Percentiles rank a stretch among this genome's conserved stretches.
Evolutionary conservation across 2,329 filamentous ascomycete genomes (phyloP).

Genomic region (Cladophialophora exuberans): DNA sequence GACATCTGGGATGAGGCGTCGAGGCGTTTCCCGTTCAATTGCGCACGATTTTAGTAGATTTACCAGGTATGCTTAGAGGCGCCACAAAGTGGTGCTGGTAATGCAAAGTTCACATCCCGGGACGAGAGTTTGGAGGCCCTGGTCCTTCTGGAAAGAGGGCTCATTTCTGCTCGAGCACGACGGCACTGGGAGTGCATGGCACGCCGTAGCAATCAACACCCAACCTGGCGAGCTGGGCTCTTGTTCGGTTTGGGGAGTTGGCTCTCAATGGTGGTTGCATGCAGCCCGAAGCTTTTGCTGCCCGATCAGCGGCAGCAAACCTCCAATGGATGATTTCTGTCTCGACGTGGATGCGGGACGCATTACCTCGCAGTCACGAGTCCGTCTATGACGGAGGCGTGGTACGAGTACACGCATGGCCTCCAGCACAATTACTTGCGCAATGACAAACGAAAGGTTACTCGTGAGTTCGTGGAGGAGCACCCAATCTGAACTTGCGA

Average conservation of each 20-base stretch:
- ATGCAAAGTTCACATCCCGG: constrained; percentile 11
- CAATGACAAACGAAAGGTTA: neutral
- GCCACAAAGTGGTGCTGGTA: constrained; percentile 16
- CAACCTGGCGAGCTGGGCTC: neutral
- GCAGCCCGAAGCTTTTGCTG: constrained; percentile 13
- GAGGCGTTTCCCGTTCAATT: constrained; percentile 15
- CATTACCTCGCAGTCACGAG: constrained; percentile 21
- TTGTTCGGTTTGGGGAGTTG: neutral
- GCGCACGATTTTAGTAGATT: constrained; percentile 15
- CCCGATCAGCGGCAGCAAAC: constrained; percentile 7
- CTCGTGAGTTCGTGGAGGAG: neutral
- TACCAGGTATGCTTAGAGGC: constrained; percentile 10
- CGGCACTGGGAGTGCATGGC: neutral
- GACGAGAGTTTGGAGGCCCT: constrained; percentile 8
- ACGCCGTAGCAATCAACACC: neutral
- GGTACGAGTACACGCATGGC: constrained; percentile 2
- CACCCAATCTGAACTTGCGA: constrained; percentile 10
- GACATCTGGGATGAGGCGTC: constrained; percentile 22
- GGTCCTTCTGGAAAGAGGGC: constrained; percentile 25
- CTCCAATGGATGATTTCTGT: constrained; percentile 10
- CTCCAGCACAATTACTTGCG: no score
- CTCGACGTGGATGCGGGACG: neutral
- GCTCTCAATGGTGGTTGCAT: neutral
- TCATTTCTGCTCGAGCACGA: constrained; percentile 21
- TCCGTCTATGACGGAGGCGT: neutral